A percentile compares a stretch with the other conserved stretches of the same genome.
Evolutionary conservation across 176 grass and related monocot genomes (phyloP).

Genomic region (Poa annua): DNA sequence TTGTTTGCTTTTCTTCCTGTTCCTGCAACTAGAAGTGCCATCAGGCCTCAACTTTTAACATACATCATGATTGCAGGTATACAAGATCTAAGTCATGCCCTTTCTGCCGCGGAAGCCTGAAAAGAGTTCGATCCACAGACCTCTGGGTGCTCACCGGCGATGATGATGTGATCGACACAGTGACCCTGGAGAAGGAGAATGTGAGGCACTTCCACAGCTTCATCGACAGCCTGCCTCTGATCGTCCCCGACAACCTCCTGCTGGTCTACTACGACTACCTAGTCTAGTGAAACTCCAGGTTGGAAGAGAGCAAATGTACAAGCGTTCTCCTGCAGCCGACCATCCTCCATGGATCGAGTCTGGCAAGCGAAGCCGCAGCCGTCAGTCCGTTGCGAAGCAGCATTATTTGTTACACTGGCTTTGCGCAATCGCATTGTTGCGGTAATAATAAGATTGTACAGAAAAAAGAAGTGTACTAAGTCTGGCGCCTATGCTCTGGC

Average conservation of each 20-base stretch:
- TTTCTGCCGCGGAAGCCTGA: constrained; percentile 78
- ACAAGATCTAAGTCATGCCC: constrained; percentile 77
- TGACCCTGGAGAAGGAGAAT: constrained; percentile 71
- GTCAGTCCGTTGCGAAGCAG: constrained; percentile 10
- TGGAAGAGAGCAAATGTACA: constrained; percentile 29
- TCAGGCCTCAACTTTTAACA: constrained; percentile 25
- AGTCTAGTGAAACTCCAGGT: constrained; percentile 39
- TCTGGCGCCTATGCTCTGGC: constrained; percentile 36
- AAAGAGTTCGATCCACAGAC: constrained; percentile 64
- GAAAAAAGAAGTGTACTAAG: constrained; percentile 25
- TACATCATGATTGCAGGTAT: constrained; percentile 54
- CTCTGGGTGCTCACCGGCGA: constrained; percentile 85
- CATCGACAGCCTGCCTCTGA: constrained; percentile 77
- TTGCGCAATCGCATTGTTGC: constrained; percentile 34
- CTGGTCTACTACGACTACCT: constrained; percentile 84
- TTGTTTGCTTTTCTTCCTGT: neutral
- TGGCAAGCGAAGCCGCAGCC: constrained; percentile 57
- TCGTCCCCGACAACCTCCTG: constrained; percentile 70
- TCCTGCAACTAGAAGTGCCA: constrained; percentile 11
- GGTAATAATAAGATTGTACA: constrained; percentile 71
- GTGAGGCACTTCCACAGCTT: constrained; percentile 72
- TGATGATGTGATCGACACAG: constrained; percentile 66
- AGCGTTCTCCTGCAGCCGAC: constrained; percentile 53
- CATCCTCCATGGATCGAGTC: constrained; percentile 66
- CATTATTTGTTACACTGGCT: constrained; percentile 42